Conservation (phyloP, 768 basidiomycete genomes). For the Hericium rajendrae region DNA sequence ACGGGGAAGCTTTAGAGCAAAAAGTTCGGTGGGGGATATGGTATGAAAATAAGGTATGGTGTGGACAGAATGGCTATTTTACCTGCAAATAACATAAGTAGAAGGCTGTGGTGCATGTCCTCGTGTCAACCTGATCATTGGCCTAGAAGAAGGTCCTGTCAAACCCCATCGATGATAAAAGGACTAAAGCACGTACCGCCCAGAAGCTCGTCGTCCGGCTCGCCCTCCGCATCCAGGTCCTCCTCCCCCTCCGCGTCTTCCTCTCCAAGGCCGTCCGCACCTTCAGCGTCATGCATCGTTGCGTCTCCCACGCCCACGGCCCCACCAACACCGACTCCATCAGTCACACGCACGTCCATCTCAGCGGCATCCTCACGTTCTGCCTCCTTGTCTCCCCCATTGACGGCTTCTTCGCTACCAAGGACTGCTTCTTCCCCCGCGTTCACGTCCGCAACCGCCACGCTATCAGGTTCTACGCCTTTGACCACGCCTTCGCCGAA, state of each 20-base stretch:
- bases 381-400: too few relatives aligned
- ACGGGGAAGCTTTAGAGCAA: too few relatives aligned
- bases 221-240: slow-evolving; percentile 24
- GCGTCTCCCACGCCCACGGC: slow-evolving; percentile 36
- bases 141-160: too few relatives aligned
- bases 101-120: too few relatives aligned
- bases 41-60: too few relatives aligned
- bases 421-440: slow-evolving; percentile 21
- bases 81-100: too few relatives aligned
- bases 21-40: too few relatives aligned
- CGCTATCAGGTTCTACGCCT: slow-evolving; percentile 30
- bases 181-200: too few relatives aligned
- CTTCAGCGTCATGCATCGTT: slow-evolving; percentile 22
- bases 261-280: slow-evolving; percentile 20
- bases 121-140: too few relatives aligned
- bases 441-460: slow-evolving; percentile 35
- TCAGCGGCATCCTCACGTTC: slow-evolving; percentile 15
- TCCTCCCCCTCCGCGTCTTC: slow-evolving; percentile 26
- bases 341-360: slow-evolving; percentile 18
- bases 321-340: slow-evolving; percentile 28
- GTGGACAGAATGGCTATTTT: too few relatives aligned
- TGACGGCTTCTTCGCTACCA: slow-evolving; percentile 2
- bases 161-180: too few relatives aligned
- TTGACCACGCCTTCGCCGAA: slow-evolving; percentile 19
- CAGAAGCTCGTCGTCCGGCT: slow-evolving; percentile 17